Base-by-base conservation (phyloP, 352 stramenopile genomes). In the Globisporangium camurandrum region DNA sequence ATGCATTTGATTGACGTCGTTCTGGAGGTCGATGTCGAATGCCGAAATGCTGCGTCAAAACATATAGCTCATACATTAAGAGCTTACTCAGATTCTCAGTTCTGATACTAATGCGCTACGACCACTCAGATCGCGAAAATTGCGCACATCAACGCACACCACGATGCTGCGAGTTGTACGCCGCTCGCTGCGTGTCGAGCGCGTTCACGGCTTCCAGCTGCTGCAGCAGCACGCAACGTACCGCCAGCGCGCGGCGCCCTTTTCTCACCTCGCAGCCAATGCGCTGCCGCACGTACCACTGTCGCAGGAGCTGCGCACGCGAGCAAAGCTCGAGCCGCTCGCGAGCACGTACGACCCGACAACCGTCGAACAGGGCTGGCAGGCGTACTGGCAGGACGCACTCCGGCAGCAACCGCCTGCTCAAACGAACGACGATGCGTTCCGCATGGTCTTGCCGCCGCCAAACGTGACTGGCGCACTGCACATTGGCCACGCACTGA, bases 401-500 rank as follows among this genome's bases (percentile, higher is more conserved):
- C 57, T 91, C 22, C 23, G 36, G 41, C 45, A 41, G 27, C 59
- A 66, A 49, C 38, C 54, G 38, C 59, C 47, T 14, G 40, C 49
- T 11, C 4, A 30, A 1, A 11, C 24, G 11, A 10, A 22, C 23
- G 24, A 19, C 28, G 11, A 17, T 0, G 43, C n/a, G 10, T 93
- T 94, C 56, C 73, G 63, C 41, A 91, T 91, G 84, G 61, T 93
- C 45, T 92, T 99, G 63, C 96, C 96, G 28, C 96, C 96, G 30
- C 97, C 97, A 22, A 99, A 99, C 64, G 95, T 93, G 27, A 95
- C 84, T 14, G 82, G 84, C 8, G 86, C 84, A 40, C 76, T 99
- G 33, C 97, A 99, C 66, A 90, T 99, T 61, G 97, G 97, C 12
- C 97, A 99, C 64, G 97, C 97, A 23, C 95, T 99, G 46, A 99